Conservation (phyloP, 169 alveolate genomes). For the Plasmodium gaboni region DNA sequence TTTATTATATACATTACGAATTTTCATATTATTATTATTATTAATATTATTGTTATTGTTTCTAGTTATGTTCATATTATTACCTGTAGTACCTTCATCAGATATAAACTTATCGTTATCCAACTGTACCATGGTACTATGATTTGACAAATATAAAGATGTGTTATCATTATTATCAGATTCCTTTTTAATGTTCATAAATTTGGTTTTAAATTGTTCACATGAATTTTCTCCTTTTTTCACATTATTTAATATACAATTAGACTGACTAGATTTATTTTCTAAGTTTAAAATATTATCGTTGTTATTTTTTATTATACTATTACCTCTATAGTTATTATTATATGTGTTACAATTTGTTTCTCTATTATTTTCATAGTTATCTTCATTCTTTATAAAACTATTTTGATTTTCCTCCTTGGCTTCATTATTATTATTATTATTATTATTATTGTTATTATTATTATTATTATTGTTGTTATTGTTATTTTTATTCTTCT, state of each 20-base stretch:
- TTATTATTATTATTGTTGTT: neutral
- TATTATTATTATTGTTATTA: neutral
- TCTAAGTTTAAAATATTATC: neutral
- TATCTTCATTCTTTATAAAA: neutral
- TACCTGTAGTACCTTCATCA: neutral
- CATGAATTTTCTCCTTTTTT: conserved; percentile 2
- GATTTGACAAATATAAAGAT: conserved; percentile 21
- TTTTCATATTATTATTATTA: neutral
- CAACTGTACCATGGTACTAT: conserved; percentile 14
- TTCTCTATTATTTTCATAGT: neutral
- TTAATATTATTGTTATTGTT: neutral
- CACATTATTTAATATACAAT: neutral
- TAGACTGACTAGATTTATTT: neutral
- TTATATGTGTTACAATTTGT: neutral
- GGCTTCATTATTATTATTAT: neutral
- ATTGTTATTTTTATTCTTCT: neutral
- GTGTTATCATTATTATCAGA: neutral
- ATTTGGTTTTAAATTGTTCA: conserved; percentile 8
- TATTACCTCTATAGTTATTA: neutral
- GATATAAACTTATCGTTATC: conserved; percentile 16
- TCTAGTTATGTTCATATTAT: neutral
- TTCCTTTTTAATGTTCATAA: conserved; percentile 21
- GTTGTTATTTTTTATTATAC: neutral
- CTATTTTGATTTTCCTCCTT: neutral
- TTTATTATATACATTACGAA: conserved; percentile 2